phyloP scores from a whole-genome alignment of 108 stramenopile species.

The Cyclotella baltica region DNA sequence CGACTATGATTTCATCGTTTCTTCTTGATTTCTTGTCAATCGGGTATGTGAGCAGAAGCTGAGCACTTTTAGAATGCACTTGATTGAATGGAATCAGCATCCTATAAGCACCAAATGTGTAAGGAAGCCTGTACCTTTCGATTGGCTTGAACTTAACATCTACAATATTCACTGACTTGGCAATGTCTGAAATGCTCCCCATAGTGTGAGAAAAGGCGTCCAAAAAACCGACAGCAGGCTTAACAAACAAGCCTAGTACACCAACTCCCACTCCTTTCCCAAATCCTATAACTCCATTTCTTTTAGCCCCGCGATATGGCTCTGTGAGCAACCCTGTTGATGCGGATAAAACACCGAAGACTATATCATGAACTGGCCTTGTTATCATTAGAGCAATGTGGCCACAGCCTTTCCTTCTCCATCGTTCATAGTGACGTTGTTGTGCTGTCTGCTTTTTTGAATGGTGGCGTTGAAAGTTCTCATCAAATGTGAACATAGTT shows the following conservation, averaged over 20 bases:
- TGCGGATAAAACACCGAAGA: slow-evolving; percentile 75
- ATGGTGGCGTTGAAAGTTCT: slow-evolving; percentile 82
- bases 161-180: slow-evolving; percentile 81
- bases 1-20: slow-evolving; percentile 63
- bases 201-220: slow-evolving; percentile 85
- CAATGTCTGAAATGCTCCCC: slow-evolving; percentile 80
- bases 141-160: slow-evolving; percentile 72
- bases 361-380: slow-evolving; percentile 79
- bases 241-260: slow-evolving; percentile 72
- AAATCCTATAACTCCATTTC: slow-evolving; percentile 68
- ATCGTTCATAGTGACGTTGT: slow-evolving; percentile 67
- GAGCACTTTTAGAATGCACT: slow-evolving; percentile 60
- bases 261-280: slow-evolving; percentile 71
- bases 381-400: slow-evolving; percentile 58
- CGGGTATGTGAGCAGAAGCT: slow-evolving; percentile 61
- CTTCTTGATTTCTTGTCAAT: slow-evolving; percentile 54
- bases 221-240: slow-evolving; percentile 82
- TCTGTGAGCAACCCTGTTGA: slow-evolving; percentile 72
- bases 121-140: slow-evolving; percentile 72
- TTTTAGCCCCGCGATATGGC: slow-evolving; percentile 73
- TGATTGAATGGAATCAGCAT: slow-evolving; percentile 72
- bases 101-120: slow-evolving; percentile 75
- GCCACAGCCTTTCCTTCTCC: slow-evolving; percentile 71
- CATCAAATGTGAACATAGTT: slow-evolving; percentile 77
- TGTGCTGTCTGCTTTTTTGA: slow-evolving; percentile 70